A percentile compares a stretch with the other conserved stretches of the same genome.
Conservation (phyloP, 2,329 filamentous ascomycete genomes). For the Stemphylium lycopersici region DNA sequence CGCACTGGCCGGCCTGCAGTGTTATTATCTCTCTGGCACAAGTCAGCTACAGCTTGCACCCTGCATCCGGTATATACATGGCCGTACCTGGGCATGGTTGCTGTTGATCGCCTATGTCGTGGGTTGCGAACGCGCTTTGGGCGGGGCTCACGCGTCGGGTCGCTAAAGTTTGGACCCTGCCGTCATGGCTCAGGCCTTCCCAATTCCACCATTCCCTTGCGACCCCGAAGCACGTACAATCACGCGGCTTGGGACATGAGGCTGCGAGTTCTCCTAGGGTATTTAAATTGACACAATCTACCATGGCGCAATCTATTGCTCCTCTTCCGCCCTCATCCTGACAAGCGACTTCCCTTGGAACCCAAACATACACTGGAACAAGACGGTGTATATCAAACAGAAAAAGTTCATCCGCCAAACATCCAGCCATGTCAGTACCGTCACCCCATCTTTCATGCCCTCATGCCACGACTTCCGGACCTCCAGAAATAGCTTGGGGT, state of each 20-base stretch:
- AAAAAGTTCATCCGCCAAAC: slow-evolving; percentile 44
- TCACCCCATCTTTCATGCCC: slow-evolving; percentile 36
- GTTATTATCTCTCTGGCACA: slow-evolving; percentile 91
- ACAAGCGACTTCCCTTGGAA: slow-evolving; percentile 28
- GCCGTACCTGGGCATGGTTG: slow-evolving; percentile 47
- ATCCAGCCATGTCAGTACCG: slow-evolving; percentile 38
- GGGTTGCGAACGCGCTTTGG: slow-evolving; percentile 43
- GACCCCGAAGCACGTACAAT: neutral
- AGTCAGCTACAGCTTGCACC: slow-evolving; percentile 11
- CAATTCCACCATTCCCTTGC: neutral
- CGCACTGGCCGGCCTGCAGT: slow-evolving; percentile 97
- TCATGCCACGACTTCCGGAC: slow-evolving; percentile 56
- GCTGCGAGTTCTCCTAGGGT: neutral
- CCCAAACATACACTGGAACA: slow-evolving; percentile 43
- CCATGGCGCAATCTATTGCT: neutral
- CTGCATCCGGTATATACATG: neutral
- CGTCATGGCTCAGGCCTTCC: slow-evolving; percentile 8
- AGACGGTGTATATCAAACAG: slow-evolving; percentile 38
- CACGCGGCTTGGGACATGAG: neutral
- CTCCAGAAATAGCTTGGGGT: slow-evolving; percentile 71
- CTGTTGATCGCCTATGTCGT: slow-evolving; percentile 28
- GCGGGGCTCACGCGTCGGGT: slow-evolving; percentile 32
- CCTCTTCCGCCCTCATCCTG: slow-evolving; percentile 14
- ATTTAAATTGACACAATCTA: neutral
- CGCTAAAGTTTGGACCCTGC: slow-evolving; percentile 18